Percentiles rank a stretch among this genome's conserved stretches.
phyloP scores from a whole-genome alignment of 1,284 basidiomycete genomes.

The Flammula alnicola region DNA sequence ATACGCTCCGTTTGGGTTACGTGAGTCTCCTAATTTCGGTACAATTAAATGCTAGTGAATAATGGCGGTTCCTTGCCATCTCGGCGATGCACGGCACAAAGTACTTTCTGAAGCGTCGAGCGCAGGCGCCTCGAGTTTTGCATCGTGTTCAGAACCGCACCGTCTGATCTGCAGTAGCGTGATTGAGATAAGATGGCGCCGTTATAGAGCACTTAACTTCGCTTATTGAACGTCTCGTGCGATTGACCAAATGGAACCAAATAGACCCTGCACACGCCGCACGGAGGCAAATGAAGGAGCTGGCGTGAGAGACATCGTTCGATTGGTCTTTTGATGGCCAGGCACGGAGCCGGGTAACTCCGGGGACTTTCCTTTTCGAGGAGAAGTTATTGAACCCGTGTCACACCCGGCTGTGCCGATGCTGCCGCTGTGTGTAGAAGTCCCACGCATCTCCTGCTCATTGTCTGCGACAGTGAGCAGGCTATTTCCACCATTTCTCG shows the following conservation, averaged over 20 bases:
- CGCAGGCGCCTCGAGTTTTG: slow-evolving; percentile 12
- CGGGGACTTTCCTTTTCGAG: no score
- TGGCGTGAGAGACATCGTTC: no score
- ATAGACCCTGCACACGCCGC: slow-evolving; percentile 2
- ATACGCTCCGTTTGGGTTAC: slow-evolving; percentile 14
- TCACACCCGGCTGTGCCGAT: no score
- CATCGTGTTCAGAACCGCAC: slow-evolving; percentile 16
- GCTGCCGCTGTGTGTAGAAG: no score
- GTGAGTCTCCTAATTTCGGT: slow-evolving; percentile 20
- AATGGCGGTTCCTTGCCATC: no score
- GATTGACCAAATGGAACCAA: slow-evolving; percentile 22
- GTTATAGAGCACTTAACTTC: slow-evolving; percentile 11
- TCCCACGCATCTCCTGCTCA: no score
- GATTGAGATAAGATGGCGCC: slow-evolving; percentile 9
- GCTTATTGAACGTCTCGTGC: slow-evolving; percentile 16
- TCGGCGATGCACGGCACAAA: slow-evolving; percentile 30
- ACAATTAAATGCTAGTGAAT: slow-evolving; percentile 10
- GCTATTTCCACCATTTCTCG: no score
- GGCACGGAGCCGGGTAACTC: no score
- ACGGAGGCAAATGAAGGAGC: slow-evolving; percentile 17
- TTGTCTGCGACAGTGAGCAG: no score
- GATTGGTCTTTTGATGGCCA: no score
- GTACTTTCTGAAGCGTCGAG: slow-evolving; percentile 58
- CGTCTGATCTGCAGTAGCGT: slow-evolving; percentile 1
- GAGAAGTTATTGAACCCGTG: no score